Base-by-base conservation (phyloP, 768 basidiomycete species). In the Roridomyces roridus region DNA sequence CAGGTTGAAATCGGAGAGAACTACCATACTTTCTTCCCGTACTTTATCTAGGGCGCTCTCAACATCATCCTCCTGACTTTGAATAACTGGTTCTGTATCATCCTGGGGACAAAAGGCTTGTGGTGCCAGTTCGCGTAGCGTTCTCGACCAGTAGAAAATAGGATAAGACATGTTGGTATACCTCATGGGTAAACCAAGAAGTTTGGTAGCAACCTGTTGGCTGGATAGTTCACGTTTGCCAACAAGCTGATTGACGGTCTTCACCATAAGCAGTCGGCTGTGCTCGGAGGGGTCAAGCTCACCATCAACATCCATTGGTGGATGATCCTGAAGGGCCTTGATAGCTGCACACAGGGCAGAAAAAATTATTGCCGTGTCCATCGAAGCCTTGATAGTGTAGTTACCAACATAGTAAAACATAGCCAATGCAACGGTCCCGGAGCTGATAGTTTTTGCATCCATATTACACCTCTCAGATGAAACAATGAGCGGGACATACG, bases 281-380 rank as follows among this genome's bases (percentile, higher is more conserved):
- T 34, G 40, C 36, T 57, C 55, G n/a, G 41, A 34, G 5, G 12
- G 25, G 34, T 59, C 57, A 6, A 59, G 15, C 20, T 59, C 20
- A 1, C 61, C 61, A 46, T 63, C 57, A 35, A 25, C 20, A 47
- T 56, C 55, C 52, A 24, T 44, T n/a, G 57, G 61, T n/a, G 61
- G 57, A 15, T 54, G 21, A 4, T 63, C 42, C 23, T 37, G 31
- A 5, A 59, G 34, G 9, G 47, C 52, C 51, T 63, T 46, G 37
- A 63, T 63, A n/a, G 61, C 36, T 20, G 57, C 57, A 31, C 61
- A 63, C 5, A 63, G 51, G 18, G 61, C 29, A 6, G 61, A 55
- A 39, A 63, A 63, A 6, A 63, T 44, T 6, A 63, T 25, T 0
- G 61, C 46, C 23, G 58, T 63, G 34, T 63, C 62, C 29, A 63